Percentiles rank a stretch among this genome's conserved stretches.
phyloP scores from a whole-genome alignment of 306 rosid species.

The Sesbania bispinosa region DNA sequence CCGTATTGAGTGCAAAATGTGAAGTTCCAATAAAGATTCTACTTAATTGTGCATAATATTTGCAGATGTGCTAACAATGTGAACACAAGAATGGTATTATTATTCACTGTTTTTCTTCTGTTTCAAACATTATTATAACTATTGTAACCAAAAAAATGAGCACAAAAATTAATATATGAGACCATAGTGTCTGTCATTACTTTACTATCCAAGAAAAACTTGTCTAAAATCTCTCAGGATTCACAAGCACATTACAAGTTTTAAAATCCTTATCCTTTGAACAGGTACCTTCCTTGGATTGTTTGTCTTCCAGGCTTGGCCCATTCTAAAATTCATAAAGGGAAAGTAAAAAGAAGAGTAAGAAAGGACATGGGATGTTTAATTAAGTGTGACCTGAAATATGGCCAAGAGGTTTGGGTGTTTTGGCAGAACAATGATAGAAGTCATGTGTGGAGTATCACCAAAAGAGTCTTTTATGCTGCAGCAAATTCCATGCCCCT shows the following conservation, averaged over 20 bases:
- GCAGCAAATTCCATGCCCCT: too few species aligned
- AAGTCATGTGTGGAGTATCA: constrained; percentile 8
- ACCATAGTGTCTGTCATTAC: too few species aligned
- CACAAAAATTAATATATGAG: too few species aligned
- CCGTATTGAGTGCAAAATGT: neutral
- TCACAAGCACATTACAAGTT: neutral
- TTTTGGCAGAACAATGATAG: constrained; percentile 19
- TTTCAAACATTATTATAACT: too few species aligned
- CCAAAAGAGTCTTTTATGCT: constrained; percentile 19
- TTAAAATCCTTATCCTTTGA: constrained; percentile 4
- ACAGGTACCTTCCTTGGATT: constrained; percentile 41
- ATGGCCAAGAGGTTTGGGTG: neutral
- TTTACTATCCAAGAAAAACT: constrained; percentile 23
- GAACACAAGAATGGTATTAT: too few species aligned
- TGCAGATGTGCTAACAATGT: too few species aligned
- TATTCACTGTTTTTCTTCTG: too few species aligned
- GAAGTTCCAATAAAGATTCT: constrained; percentile 22
- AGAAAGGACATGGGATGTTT: constrained; percentile 24
- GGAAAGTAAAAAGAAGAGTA: constrained; percentile 25
- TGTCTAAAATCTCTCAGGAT: neutral
- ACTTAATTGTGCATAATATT: too few species aligned
- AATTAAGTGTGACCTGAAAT: constrained; percentile 30
- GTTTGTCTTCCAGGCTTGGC: constrained; percentile 23
- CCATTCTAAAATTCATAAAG: constrained; percentile 25
- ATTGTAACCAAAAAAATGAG: too few species aligned